Evolutionary conservation across 2,329 filamentous ascomycete species (phyloP).

Genomic region (Exophiala alcalophila): DNA sequence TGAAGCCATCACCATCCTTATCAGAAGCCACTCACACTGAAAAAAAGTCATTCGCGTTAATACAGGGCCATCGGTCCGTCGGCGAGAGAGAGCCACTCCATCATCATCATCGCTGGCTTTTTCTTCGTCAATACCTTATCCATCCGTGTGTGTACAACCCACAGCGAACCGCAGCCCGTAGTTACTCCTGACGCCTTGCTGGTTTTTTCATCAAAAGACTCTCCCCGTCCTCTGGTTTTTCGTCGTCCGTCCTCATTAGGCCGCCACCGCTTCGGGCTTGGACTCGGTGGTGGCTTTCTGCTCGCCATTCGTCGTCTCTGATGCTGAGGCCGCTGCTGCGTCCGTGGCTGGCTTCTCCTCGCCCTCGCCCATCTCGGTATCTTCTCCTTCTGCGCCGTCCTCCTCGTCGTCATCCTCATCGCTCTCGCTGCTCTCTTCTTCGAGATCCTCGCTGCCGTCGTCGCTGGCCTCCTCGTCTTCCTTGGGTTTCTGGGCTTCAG

Average conservation of each 20-base stretch:
- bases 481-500: constrained; percentile 52
- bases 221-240: no score
- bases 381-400: constrained; percentile 53
- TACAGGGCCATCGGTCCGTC: no score
- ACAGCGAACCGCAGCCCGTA: no score
- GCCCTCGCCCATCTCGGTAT: constrained; percentile 57
- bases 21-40: no score
- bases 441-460: constrained; percentile 74
- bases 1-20: no score
- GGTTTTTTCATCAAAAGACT: constrained; percentile 3
- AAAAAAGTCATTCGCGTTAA: no score
- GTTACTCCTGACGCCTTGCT: constrained; percentile 12
- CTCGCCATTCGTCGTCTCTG: constrained; percentile 31
- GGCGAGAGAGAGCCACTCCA: no score
- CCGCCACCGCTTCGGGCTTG: constrained; percentile 47
- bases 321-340: constrained; percentile 12
- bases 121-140: no score
- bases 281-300: constrained; percentile 30
- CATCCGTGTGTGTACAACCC: no score
- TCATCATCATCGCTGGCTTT: no score
- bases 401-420: constrained; percentile 67
- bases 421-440: constrained; percentile 71
- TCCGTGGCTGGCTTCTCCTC: constrained; percentile 37
- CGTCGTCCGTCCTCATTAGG: no score
- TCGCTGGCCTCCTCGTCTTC: constrained; percentile 69